Evolutionary conservation across 169 alveolate genomes (phyloP), one percentile per base, ranked within the genome.

Genomic region (Plasmodium gaboni): DNA sequence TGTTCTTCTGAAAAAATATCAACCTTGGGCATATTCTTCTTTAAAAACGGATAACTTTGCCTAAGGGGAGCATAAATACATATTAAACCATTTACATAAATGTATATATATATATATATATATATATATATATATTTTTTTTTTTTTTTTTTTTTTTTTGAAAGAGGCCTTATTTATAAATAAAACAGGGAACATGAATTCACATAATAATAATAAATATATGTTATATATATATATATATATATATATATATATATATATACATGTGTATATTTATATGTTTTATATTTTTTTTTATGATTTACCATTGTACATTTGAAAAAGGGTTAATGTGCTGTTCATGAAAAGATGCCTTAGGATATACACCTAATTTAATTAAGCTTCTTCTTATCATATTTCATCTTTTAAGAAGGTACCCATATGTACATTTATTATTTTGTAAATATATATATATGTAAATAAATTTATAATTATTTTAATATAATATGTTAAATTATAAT

Each of bases 291-390:
- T 51, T 51, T 19, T 48, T 51, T 24, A 28, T 9, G 59, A 32
- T 32, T 32, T 42, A 95, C 98, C 98, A 96, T 70, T 96, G 98
- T 7, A 94, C 97, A 69, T 95, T 94, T 50, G 97, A 92, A 70
- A 96, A 95, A n/a, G 98, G 98, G 76, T 96, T 87, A 60, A 96
- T 87, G 8, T 68, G 53, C 28, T 94, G 93, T 61, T 95, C 97
- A 71, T 96, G 98, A 88, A 88, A 95, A 24, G 97, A 91, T 63
- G 94, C 92, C 64, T 87, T 87, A 53, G 95, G 93, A 83, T 93
- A 93, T 59, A 93, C 92, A 2, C 87, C 92, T 63, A 86, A 64
- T 86, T 68, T 55, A 13, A 57, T 24, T 44, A 73, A 19, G 42
- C 87, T 71, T 42, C 46, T n/a, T 63, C 73, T 42, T 46, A 86